These are phyloP conservation scores for Fusarium avenaceum DNA, from an alignment of 2,329 filamentous ascomycete genomes.

Conservation along the genomic window DNA sequence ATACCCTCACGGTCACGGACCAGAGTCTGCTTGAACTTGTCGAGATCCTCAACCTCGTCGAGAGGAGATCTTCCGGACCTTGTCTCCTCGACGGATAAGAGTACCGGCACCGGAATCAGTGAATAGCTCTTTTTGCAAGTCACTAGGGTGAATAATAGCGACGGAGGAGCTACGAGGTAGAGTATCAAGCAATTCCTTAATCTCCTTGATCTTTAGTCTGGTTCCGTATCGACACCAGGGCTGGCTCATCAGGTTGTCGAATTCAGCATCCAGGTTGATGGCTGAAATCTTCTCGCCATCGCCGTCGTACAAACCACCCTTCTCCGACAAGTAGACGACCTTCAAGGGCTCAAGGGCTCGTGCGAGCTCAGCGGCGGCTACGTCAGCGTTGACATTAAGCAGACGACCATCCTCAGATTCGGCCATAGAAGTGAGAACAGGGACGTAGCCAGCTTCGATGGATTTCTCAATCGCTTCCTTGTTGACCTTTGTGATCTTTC, in stretches of 20 bases:
- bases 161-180: constrained; percentile 94
- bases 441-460: constrained; percentile 90
- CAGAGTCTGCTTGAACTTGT: constrained; percentile 84
- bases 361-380: constrained; percentile 93
- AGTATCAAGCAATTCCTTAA: constrained; percentile 90
- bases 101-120: constrained; percentile 96
- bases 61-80: constrained; percentile 82
- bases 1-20: constrained; percentile 84
- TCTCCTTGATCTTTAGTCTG: constrained; percentile 96
- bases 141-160: constrained; percentile 96
- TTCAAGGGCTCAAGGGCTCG: constrained; percentile 91
- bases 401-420: constrained; percentile 92
- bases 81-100: constrained; percentile 90
- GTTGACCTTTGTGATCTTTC: constrained; percentile 94
- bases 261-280: constrained; percentile 98
- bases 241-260: constrained; percentile 90
- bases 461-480: constrained; percentile 90
- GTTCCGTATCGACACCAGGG: constrained; percentile 97
- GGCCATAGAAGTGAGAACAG: constrained; percentile 95
- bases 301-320: constrained; percentile 94
- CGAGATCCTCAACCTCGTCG: constrained; percentile 80
- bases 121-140: constrained; percentile 96
- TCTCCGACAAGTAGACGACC: constrained; percentile 98
- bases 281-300: constrained; percentile 95
- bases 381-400: constrained; percentile 97